Conservation (phyloP, 179 eudicot species). For the Silene coronaria region DNA sequence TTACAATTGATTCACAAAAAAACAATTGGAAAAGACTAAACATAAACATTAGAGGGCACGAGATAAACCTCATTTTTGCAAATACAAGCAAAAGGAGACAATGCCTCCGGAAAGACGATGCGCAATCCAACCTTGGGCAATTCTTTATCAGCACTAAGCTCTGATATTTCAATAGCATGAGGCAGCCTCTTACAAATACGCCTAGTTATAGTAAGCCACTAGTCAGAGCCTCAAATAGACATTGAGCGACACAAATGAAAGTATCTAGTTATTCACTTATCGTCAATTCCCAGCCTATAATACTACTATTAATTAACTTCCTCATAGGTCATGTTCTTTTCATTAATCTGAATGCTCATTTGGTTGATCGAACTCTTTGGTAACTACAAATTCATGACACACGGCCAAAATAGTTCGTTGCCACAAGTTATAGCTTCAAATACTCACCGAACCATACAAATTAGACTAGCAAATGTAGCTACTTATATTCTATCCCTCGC, state of each 20-base stretch:
- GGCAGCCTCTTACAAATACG: constrained; percentile 54
- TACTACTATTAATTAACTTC: background rate
- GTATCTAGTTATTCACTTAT: background rate
- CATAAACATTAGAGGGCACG: background rate
- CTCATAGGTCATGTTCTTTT: background rate
- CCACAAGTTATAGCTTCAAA: background rate
- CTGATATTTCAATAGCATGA: constrained; percentile 56
- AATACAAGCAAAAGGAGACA: constrained; percentile 67
- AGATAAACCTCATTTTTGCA: constrained; percentile 61
- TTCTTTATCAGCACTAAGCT: constrained; percentile 50
- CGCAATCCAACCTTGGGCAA: constrained; percentile 59
- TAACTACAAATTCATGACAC: background rate
- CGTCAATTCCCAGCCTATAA: background rate
- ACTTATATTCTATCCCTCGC: no score
- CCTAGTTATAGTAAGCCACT: constrained; percentile 37
- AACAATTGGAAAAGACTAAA: background rate
- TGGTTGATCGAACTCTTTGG: background rate
- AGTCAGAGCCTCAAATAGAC: background rate
- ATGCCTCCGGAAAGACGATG: constrained; percentile 53
- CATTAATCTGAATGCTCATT: background rate
- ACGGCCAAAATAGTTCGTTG: background rate
- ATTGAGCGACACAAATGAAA: background rate
- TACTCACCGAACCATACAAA: background rate
- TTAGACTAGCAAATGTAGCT: background rate
- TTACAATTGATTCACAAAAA: background rate